phyloP scores from a whole-genome alignment of 371 early-diverging fungal species.

The Mortierella sp. region DNA sequence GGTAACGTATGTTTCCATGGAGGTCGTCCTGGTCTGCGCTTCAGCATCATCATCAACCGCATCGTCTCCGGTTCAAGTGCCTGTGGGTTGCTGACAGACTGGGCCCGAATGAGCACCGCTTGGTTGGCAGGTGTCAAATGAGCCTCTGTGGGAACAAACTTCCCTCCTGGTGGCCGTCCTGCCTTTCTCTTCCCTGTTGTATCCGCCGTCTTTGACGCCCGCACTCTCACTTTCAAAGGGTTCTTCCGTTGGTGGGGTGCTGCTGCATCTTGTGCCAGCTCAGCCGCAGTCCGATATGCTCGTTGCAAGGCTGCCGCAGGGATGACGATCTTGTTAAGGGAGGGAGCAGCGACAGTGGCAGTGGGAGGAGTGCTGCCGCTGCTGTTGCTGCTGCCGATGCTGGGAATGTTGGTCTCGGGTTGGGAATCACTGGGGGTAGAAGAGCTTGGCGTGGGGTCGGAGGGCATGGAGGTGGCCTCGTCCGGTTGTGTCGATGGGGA shows the following conservation, averaged over 20 bases:
- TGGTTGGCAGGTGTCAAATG: slow-evolving; percentile 18
- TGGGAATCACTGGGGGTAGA: background rate
- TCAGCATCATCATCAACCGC: slow-evolving; percentile 1
- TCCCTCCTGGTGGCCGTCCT: slow-evolving; percentile 12
- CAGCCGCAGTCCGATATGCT: slow-evolving; percentile 4
- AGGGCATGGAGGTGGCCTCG: background rate
- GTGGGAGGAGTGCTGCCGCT: background rate
- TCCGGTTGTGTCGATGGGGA: background rate
- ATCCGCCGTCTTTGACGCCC: background rate
- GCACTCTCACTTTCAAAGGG: background rate
- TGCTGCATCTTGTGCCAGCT: background rate
- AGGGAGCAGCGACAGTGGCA: too few species aligned
- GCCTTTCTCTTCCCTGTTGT: slow-evolving; percentile 5
- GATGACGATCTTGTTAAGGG: background rate
- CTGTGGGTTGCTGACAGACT: slow-evolving; percentile 4
- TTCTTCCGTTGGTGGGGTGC: background rate
- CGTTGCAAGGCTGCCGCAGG: background rate
- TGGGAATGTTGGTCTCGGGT: background rate
- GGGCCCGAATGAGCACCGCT: slow-evolving; percentile 11
- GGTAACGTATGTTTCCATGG: slow-evolving; percentile 15
- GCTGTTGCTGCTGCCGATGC: background rate
- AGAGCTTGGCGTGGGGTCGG: slow-evolving; percentile 2
- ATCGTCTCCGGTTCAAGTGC: background rate
- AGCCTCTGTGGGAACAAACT: background rate
- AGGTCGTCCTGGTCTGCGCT: slow-evolving; percentile 29